phyloP scores from a whole-genome alignment of 2,329 filamentous ascomycete genomes.

The Botryotinia calthae region DNA sequence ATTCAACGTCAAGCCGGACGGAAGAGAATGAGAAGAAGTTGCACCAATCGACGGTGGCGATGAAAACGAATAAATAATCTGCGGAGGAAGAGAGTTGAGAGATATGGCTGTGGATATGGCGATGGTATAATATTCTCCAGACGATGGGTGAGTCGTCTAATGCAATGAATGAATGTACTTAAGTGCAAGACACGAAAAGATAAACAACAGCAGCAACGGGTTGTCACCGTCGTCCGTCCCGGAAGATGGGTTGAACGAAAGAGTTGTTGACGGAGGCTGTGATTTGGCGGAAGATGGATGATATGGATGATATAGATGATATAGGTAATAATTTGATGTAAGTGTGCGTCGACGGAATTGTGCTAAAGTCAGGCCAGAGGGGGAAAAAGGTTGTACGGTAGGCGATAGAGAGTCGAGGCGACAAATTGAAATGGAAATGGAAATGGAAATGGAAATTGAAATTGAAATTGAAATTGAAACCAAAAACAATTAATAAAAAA shows the following conservation, averaged over 20 bases:
- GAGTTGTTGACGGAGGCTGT: neutral
- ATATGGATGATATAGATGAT: neutral
- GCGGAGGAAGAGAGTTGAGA: neutral
- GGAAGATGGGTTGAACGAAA: conserved; percentile 2
- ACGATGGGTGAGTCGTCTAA: neutral
- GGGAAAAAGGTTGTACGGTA: neutral
- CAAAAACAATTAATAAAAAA: neutral
- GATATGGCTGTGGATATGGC: neutral
- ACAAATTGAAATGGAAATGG: neutral
- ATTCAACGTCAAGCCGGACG: neutral
- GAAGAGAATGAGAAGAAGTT: neutral
- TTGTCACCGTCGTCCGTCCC: conserved; percentile 11
- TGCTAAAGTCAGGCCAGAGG: neutral
- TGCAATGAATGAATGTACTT: too few species aligned
- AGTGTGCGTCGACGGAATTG: neutral
- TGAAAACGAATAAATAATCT: neutral
- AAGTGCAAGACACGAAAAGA: neutral
- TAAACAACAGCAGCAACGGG: neutral
- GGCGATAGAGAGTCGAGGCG: conserved; percentile 4
- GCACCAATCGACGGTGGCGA: neutral
- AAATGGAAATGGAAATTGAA: neutral
- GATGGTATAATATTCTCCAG: neutral
- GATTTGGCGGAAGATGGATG: neutral
- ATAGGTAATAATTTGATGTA: neutral
- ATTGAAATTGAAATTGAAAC: neutral